A percentile compares a stretch with the other conserved stretches of the same genome.
These are phyloP conservation scores for Jimgerdemannia flammicorona DNA, from an alignment of 192 early-diverging fungal genomes.

Conservation along the genomic window DNA sequence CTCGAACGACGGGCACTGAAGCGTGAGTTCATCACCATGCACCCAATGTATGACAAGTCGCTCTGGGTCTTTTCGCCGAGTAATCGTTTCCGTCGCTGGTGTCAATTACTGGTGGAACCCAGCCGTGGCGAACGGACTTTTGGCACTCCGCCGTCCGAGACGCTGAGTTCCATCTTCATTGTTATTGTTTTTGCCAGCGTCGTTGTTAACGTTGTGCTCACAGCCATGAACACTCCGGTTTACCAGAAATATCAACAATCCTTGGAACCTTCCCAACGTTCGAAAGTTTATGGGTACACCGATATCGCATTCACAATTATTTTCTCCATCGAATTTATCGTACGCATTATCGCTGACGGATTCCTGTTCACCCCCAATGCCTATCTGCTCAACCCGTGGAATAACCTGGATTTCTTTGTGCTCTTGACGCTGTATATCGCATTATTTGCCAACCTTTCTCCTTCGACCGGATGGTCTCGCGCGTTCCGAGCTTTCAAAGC, in stretches of 20 bases:
- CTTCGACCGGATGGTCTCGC: slow-evolving; percentile 36
- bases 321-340: slow-evolving; percentile 49
- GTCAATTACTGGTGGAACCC: slow-evolving; percentile 46
- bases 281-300: slow-evolving; percentile 20
- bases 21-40: slow-evolving; percentile 35
- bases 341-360: slow-evolving; percentile 57
- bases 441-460: slow-evolving; percentile 28
- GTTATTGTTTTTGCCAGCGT: slow-evolving; percentile 42
- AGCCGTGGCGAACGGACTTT: slow-evolving; percentile 43
- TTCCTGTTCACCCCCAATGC: slow-evolving; percentile 59
- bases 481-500: slow-evolving; percentile 55
- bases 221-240: slow-evolving; percentile 37
- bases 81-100: slow-evolving; percentile 39
- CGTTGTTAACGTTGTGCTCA: slow-evolving; percentile 42
- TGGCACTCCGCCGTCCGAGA: slow-evolving; percentile 32
- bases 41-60: slow-evolving; percentile 48
- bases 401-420: slow-evolving; percentile 58
- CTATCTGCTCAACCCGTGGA: slow-evolving; percentile 52
- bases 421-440: slow-evolving; percentile 49
- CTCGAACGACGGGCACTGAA: slow-evolving; percentile 36
- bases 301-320: slow-evolving; percentile 47
- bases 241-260: slow-evolving; percentile 39
- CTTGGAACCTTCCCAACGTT: neutral
- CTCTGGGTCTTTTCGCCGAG: slow-evolving; percentile 46
- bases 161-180: slow-evolving; percentile 40